Conservation (phyloP, 2,329 filamentous ascomycete genomes). For the Zasmidium cellare region DNA sequence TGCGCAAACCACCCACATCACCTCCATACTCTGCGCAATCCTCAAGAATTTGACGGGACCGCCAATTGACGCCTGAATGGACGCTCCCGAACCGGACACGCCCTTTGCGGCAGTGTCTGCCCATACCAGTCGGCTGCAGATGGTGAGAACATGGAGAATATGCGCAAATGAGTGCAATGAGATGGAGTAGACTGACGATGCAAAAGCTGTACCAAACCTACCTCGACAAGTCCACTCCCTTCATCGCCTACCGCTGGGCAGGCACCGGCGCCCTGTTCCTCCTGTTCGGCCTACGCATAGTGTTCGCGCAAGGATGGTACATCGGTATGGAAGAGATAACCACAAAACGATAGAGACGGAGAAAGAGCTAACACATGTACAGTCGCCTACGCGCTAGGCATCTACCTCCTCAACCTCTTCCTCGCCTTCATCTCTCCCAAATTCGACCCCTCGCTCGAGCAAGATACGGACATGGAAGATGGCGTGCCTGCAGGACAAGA, state of each 20-base stretch:
- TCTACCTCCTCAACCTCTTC: constrained; percentile 98
- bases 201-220: constrained; percentile 86
- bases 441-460: constrained; percentile 94
- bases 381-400: constrained; percentile 97
- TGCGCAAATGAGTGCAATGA: neutral
- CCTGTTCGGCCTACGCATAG: constrained; percentile 84
- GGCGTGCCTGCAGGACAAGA: constrained; percentile 60
- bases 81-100: constrained; percentile 84
- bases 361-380: constrained; percentile 6
- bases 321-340: constrained; percentile 67
- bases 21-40: neutral
- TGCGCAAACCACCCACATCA: neutral
- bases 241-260: constrained; percentile 84
- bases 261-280: constrained; percentile 74
- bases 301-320: constrained; percentile 96
- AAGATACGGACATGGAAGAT: constrained; percentile 96
- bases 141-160: constrained; percentile 51
- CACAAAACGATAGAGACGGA: neutral
- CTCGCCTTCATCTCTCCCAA: constrained; percentile 97
- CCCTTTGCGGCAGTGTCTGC: constrained; percentile 87
- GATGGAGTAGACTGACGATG: constrained; percentile 2
- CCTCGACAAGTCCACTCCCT: constrained; percentile 90
- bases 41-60: neutral
- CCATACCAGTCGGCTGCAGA: constrained; percentile 74
- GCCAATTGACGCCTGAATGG: constrained; percentile 59